Evolutionary conservation across 257 asterid species (phyloP).

Genomic region (Anisodus tanguticus): DNA sequence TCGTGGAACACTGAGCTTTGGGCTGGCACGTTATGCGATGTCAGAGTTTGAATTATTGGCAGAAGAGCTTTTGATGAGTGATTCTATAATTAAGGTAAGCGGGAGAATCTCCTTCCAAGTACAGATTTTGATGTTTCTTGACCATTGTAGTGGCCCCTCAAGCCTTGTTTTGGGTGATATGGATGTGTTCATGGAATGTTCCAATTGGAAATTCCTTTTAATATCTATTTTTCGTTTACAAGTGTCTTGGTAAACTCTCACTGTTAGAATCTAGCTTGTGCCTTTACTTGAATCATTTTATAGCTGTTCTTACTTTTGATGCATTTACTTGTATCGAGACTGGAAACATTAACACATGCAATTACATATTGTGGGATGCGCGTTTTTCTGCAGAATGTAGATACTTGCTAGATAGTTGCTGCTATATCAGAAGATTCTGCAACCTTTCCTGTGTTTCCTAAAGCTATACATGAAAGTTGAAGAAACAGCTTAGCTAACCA

Average conservation of each 20-base stretch:
- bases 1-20: constrained; percentile 87
- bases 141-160: neutral
- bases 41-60: constrained; percentile 97
- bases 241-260: neutral
- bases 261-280: constrained; percentile 7
- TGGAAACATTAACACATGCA: constrained; percentile 10
- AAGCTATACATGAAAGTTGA: neutral
- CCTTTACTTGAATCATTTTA: constrained; percentile 12
- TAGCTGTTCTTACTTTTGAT: neutral
- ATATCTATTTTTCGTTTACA: neutral
- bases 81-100: constrained; percentile 78
- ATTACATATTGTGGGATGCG: neutral
- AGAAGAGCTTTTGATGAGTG: constrained; percentile 97
- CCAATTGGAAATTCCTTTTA: neutral
- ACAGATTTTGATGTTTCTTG: constrained; percentile 27
- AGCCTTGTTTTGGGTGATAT: neutral
- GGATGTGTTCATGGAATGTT: neutral
- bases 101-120: constrained; percentile 29
- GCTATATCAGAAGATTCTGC: neutral
- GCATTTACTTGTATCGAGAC: neutral
- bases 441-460: neutral
- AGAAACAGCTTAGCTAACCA: neutral
- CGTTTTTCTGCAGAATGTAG: neutral
- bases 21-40: constrained; percentile 90
- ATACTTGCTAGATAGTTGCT: neutral